These are phyloP conservation scores for Gyrodon lividus DNA, from an alignment of 768 basidiomycete genomes.

Conservation along the genomic window DNA sequence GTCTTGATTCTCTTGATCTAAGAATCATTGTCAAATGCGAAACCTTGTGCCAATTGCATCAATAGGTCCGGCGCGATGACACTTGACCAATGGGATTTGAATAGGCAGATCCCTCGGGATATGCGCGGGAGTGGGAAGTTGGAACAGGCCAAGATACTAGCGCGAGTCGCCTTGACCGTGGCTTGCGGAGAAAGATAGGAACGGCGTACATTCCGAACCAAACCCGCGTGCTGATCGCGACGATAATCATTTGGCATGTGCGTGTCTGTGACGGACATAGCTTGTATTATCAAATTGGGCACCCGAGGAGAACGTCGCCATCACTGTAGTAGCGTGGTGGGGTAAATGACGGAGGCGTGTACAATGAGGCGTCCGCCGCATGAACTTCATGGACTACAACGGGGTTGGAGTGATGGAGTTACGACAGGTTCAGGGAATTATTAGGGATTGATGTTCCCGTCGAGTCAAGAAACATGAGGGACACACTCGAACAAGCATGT, in stretches of 20 bases:
- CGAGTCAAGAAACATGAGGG: constrained; percentile 9
- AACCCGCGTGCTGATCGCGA: constrained; percentile 7
- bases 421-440: not conserved
- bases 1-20: not conserved
- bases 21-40: constrained; percentile 7
- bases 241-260: constrained; percentile 7
- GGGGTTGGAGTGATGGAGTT: not conserved
- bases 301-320: not conserved
- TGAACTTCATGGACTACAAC: not conserved
- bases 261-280: constrained; percentile 1
- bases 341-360: not conserved
- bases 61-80: not conserved
- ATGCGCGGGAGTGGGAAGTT: constrained; percentile 1
- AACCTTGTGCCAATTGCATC: constrained; percentile 7
- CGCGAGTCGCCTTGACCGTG: not conserved
- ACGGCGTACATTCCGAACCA: not conserved
- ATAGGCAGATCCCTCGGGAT: not conserved
- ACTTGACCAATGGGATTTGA: not conserved
- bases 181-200: constrained; percentile 13
- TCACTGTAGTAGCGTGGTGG: not conserved
- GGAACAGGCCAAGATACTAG: not conserved
- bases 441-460: not conserved
- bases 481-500: constrained; percentile 10
- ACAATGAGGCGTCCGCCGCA: constrained; percentile 2
- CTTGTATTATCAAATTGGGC: constrained; percentile 1